Evolutionary conservation across 805 yeast genomes (phyloP).

Genomic region (Ogataea pignaliae): DNA sequence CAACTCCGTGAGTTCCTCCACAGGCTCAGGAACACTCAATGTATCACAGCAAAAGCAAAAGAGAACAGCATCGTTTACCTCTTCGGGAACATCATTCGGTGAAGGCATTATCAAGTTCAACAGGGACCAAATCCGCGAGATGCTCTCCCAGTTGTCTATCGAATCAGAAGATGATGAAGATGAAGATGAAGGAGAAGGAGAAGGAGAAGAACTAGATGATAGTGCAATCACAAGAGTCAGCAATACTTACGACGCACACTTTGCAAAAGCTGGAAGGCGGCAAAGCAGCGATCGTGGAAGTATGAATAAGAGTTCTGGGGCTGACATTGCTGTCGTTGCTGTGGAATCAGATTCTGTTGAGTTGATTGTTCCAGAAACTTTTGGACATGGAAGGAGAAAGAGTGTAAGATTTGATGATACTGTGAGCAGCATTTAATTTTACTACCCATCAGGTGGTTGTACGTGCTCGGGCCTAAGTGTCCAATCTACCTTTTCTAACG

Average conservation of each 20-base stretch:
- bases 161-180: conserved; percentile 12
- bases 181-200: conserved; percentile 7
- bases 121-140: conserved; percentile 30
- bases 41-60: background rate
- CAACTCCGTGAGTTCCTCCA: background rate
- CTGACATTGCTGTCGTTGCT: background rate
- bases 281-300: background rate
- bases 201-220: background rate
- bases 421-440: conserved; percentile 4
- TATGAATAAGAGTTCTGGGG: background rate
- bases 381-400: conserved; percentile 24
- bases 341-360: conserved; percentile 7
- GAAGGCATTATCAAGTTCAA: conserved; percentile 33
- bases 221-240: background rate
- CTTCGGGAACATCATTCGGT: conserved; percentile 33
- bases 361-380: conserved; percentile 21
- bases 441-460: too few relatives aligned
- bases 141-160: conserved; percentile 24
- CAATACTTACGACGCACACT: background rate
- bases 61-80: conserved; percentile 29
- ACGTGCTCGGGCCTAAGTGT: too few relatives aligned
- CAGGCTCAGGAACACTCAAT: too few relatives aligned
- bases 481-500: too few relatives aligned
- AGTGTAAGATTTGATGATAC: conserved; percentile 28
- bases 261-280: background rate